phyloP scores from a whole-genome alignment of 495 filamentous ascomycete species.

The Penicillium flavigenum region DNA sequence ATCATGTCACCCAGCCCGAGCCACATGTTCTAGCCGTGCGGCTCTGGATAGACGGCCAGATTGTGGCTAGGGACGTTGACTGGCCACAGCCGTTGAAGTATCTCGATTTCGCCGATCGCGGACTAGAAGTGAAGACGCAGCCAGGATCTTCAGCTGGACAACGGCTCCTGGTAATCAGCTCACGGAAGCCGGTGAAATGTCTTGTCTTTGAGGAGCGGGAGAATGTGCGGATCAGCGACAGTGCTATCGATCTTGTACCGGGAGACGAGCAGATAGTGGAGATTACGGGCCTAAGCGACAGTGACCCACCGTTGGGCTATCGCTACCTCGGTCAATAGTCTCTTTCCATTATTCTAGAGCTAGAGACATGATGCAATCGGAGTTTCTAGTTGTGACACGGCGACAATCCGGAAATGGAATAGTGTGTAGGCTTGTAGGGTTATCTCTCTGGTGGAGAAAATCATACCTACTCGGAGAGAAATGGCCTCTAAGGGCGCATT shows the following conservation, averaged over 20 bases:
- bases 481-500: not conserved
- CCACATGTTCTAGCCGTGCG: conserved; percentile 53
- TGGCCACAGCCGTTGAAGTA: conserved; percentile 96
- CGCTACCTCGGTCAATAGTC: conserved; percentile 23
- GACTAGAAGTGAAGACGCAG: conserved; percentile 30
- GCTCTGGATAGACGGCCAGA: conserved; percentile 58
- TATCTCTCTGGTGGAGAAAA: not conserved
- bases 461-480: not conserved
- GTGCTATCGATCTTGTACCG: conserved; percentile 50
- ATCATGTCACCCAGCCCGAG: conserved; percentile 56
- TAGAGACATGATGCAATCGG: not conserved
- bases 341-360: no score
- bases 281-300: conserved; percentile 33
- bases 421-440: not conserved
- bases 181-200: conserved; percentile 42
- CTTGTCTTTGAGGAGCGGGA: conserved; percentile 47
- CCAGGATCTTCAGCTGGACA: conserved; percentile 12
- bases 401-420: not conserved
- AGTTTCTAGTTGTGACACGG: not conserved
- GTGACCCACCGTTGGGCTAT: conserved; percentile 36
- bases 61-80: conserved; percentile 76
- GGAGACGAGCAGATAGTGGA: conserved; percentile 44
- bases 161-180: conserved; percentile 20
- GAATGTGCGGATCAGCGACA: conserved; percentile 38
- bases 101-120: conserved; percentile 57